Percentiles rank a stretch among this genome's conserved stretches.
These are phyloP conservation scores for Candida glaebosa DNA, from an alignment of 805 yeast genomes.

Conservation along the genomic window DNA sequence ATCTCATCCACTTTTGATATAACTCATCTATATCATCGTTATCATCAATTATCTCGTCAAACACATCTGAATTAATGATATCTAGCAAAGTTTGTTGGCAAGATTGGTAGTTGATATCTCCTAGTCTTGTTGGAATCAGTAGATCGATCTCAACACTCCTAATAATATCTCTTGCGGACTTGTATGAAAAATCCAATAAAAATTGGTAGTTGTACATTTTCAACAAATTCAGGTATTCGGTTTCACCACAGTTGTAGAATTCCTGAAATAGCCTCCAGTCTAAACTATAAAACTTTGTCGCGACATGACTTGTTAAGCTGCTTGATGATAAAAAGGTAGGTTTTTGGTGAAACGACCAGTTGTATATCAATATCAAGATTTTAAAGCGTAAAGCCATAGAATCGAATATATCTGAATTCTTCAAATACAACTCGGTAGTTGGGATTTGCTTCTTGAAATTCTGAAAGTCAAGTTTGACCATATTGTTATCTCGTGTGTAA, in stretches of 20 bases:
- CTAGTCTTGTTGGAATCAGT: background rate
- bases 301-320: constrained; percentile 11
- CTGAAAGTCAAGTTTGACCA: constrained; percentile 20
- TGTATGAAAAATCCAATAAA: background rate
- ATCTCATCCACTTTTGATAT: constrained; percentile 21
- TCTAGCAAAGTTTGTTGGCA: constrained; percentile 6
- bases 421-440: constrained; percentile 2
- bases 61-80: constrained; percentile 5
- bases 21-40: constrained; percentile 18
- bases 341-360: constrained; percentile 13
- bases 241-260: constrained; percentile 9
- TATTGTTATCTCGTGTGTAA: constrained; percentile 21
- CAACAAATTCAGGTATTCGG: background rate
- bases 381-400: constrained; percentile 27
- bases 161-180: background rate
- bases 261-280: constrained; percentile 10
- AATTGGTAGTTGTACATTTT: background rate
- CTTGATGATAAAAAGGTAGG: constrained; percentile 10
- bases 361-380: constrained; percentile 15
- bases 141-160: constrained; percentile 1
- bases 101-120: background rate
- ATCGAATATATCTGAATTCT: constrained; percentile 21
- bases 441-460: constrained; percentile 9
- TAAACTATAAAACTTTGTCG: constrained; percentile 9
- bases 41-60: constrained; percentile 14